Evolutionary conservation across 495 filamentous ascomycete species (phyloP), one percentile per base, ranked within the genome.

Genomic region (Aeminium ludgeri): DNA sequence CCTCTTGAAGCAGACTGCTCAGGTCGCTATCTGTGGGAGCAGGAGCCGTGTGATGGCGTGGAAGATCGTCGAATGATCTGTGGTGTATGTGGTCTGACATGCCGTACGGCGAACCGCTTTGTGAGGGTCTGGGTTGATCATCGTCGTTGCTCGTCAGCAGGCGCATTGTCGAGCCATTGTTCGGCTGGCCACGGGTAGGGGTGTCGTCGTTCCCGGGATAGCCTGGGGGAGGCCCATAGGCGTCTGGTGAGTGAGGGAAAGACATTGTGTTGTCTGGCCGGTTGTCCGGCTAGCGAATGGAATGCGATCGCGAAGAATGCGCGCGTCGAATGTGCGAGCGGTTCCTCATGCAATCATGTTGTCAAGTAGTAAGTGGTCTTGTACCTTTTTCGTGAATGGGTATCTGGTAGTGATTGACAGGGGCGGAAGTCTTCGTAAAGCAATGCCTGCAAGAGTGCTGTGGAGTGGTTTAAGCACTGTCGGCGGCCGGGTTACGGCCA

Each of bases 101-200:
- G 23, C 23, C 34, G 41, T 49, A 49, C 1, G 46, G 41, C 20
- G 46, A 49, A 16, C 32, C 36, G 28, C 6, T 15, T n/a, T 40
- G 1, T 29, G 34, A 31, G 13, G 17, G 15, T 28, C 34, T 15
- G 35, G 42, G 7, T 30, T 49, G 23, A 20, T 52, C 49, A 8
- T 69, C 65, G 23, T 70, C 63, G 20, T 58, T 64, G n/a, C 65
- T 65, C 5, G 72, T 72, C 41, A 80, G 52, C 51, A 80, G 56
- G 12, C 74, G 68, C 74, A 78, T 75, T 0, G 73, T 71, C 12
- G 69, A 57, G 30, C 66, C 70, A 57, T 63, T 58, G 29, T 65
- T 61, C 19, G 50, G 41, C 36, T 48, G 38, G 20, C 51, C 53
- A 2, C 53, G 53, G 8, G 50, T 56, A 7, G 43, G 40, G 7